A percentile compares a stretch with the other conserved stretches of the same genome.
phyloP scores from a whole-genome alignment of 805 yeast species.

The Hemisphaericaspora nanyangensis region DNA sequence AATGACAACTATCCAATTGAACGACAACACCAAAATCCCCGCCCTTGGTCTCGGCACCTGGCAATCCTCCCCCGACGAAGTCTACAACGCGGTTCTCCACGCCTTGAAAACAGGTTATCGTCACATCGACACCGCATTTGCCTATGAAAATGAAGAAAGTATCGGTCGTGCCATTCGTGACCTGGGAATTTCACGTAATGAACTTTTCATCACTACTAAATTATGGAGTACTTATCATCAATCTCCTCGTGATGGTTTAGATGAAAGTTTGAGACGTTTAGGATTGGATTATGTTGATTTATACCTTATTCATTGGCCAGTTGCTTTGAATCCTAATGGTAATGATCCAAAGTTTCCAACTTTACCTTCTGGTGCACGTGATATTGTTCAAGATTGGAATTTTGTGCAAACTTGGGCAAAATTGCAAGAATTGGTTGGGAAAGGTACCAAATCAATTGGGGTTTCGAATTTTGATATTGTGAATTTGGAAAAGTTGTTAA shows the following conservation, averaged over 20 bases:
- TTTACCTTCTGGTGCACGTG: slow-evolving; percentile 33
- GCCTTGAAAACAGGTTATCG: slow-evolving; percentile 65
- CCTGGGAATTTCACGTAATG: slow-evolving; percentile 58
- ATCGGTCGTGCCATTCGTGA: slow-evolving; percentile 54
- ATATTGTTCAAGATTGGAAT: slow-evolving; percentile 28
- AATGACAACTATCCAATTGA: slow-evolving; percentile 30
- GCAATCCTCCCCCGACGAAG: slow-evolving; percentile 53
- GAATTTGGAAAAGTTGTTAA: slow-evolving; percentile 39
- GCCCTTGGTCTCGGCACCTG: slow-evolving; percentile 71
- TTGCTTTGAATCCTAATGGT: slow-evolving; percentile 36
- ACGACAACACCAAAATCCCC: slow-evolving; percentile 61
- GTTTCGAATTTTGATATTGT: slow-evolving; percentile 65
- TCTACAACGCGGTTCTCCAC: slow-evolving; percentile 48
- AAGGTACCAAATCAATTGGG: slow-evolving; percentile 66
- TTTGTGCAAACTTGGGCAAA: slow-evolving; percentile 51
- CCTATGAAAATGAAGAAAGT: slow-evolving; percentile 60
- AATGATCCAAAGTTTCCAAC: slow-evolving; percentile 30
- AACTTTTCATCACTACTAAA: slow-evolving; percentile 68
- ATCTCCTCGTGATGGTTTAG: slow-evolving; percentile 49
- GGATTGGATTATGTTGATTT: slow-evolving; percentile 74
- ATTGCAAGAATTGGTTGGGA: slow-evolving; percentile 54
- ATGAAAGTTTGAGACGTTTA: slow-evolving; percentile 54
- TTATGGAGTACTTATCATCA: slow-evolving; percentile 55
- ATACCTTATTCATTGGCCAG: slow-evolving; percentile 80
- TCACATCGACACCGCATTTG: slow-evolving; percentile 74